Percentiles rank a stretch among this genome's conserved stretches.
Conservation (phyloP, 108 stramenopile genomes). For the Stephanodiscus minutulus region DNA sequence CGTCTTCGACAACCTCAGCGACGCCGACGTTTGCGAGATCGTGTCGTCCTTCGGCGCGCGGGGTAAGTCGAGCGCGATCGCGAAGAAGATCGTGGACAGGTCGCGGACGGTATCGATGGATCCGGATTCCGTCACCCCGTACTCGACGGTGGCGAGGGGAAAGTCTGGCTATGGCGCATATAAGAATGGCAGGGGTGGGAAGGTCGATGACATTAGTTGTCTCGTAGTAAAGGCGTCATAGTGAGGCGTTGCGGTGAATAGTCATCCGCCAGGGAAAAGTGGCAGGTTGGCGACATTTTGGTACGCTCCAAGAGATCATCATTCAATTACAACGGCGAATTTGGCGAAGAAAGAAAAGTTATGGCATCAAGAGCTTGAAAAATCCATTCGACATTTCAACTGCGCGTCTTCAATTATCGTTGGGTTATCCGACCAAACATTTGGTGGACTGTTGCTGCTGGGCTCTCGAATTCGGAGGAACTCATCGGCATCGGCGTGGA, state of each 20-base stretch:
- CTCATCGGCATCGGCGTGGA: neutral
- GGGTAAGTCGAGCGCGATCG: conserved; percentile 47
- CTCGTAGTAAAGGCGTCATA: conserved; percentile 67
- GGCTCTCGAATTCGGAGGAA: neutral
- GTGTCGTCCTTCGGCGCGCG: conserved; percentile 20
- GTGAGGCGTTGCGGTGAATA: neutral
- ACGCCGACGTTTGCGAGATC: conserved; percentile 52
- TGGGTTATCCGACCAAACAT: neutral
- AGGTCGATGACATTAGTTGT: conserved; percentile 88
- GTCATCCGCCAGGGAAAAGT: neutral
- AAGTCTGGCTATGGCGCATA: conserved; percentile 64
- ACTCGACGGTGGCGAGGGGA: conserved; percentile 68
- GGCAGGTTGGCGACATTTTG: neutral
- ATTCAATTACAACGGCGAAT: no score
- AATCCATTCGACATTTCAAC: neutral
- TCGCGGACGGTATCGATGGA: conserved; percentile 75
- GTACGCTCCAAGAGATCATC: neutral
- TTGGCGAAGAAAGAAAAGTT: neutral
- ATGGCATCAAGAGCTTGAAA: neutral
- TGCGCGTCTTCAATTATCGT: neutral
- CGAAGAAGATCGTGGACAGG: conserved; percentile 65
- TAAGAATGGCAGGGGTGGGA: conserved; percentile 77
- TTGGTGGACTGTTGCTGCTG: neutral
- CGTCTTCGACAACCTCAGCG: conserved; percentile 85
- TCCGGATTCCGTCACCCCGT: conserved; percentile 69